Evolutionary conservation across 495 filamentous ascomycete species (phyloP), one percentile per base, ranked within the genome.

Genomic region (Hypoxylon trugodes): DNA sequence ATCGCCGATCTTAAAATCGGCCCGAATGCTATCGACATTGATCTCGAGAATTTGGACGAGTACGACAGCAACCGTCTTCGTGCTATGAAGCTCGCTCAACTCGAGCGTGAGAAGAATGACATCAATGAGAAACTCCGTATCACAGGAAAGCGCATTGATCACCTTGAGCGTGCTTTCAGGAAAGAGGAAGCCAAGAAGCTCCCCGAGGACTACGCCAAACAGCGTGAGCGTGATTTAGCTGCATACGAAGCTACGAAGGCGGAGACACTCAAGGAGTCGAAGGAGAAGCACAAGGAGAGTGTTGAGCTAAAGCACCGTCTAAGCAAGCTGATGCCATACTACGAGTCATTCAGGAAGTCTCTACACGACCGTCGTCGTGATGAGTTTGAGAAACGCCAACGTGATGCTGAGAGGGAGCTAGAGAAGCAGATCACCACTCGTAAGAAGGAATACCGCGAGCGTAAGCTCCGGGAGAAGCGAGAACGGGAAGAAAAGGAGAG

Each of bases 71-170:
- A 90, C 73, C 89, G 88, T 64, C 88, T 98, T 63, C 92, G 95
- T 73, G 88, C 90, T 53, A 89, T 98, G 78, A 97, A 97, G 81
- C 86, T 98, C 36, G 89, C 91, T 36, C 93, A 96, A 73, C 86
- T 98, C 12, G 95, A 98, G 77, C 92, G 94, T 58, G 96, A 98
- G 81, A 98, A 98, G 87, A 96, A 94, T 70, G 93, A 86, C 68
- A 86, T 97, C 65, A 86, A 88, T 38, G 93, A 97, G 75, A 92
- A 90, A 69, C 82, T 98, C 38, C 88, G 93, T 60, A 84, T 94
- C 61, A 96, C 94, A 43, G 90, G 89, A 73, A 97, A 97, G 85
- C 89, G 95, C 60, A 93, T 98, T 72, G 95, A 98, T 75, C 95
- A 98, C 78, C 81, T 98, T 66, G 95, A 98, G 82, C 91, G 95